Base-by-base conservation (phyloP, 2,329 filamentous ascomycete species). In the Tolypocladium paradoxum region DNA sequence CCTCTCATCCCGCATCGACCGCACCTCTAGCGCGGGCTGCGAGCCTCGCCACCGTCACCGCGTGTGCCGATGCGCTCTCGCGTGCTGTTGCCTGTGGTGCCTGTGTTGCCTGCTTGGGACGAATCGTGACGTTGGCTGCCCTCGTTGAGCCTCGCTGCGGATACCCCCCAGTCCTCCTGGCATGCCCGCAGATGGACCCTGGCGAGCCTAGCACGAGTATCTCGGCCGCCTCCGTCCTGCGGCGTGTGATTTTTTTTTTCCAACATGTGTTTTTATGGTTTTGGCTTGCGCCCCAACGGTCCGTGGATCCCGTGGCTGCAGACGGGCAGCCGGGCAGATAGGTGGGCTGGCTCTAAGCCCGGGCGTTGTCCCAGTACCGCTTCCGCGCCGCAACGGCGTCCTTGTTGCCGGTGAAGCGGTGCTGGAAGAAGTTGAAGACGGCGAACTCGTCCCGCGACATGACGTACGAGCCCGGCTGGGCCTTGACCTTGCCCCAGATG, bases 381-480 rank as follows among this genome's bases (percentile, higher is more conserved):
- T 66, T 73, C 56, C 72, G 70, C 20, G 79, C 79, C 37, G 65
- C 68, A n/a, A 70, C 63, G 40, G 75, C 75, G n/a, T 71, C 61
- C 57, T 71, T 64, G 58, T 77, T 67, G 55, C 80, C 79, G 33
- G 72, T 67, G 64, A 86, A 90, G 11, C 85, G 79, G 57, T 78
- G 70, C 57, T 87, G 84, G 68, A 87, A 92, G 69, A 85, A 92
- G 73, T 93, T 95, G 80, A 95, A 90, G 55, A 95, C 77, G 52
- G 87, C 82, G 63, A 93, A 95, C 70, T 95, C 89, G 68, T 89
- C 83, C 57, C 78, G 75, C 35, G 75, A 82, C 73, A 95, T 83
- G 58, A 93, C 69, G 68, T 92, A 95, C n/a, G 75, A 74, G 50
- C 79, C 70, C 1, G 87, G 87, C 34, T 84, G 73, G 4, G 75